Percentiles rank a stretch among this genome's conserved stretches.
phyloP scores from a whole-genome alignment of 2,329 filamentous ascomycete species.

The Aspergillus alliaceus region DNA sequence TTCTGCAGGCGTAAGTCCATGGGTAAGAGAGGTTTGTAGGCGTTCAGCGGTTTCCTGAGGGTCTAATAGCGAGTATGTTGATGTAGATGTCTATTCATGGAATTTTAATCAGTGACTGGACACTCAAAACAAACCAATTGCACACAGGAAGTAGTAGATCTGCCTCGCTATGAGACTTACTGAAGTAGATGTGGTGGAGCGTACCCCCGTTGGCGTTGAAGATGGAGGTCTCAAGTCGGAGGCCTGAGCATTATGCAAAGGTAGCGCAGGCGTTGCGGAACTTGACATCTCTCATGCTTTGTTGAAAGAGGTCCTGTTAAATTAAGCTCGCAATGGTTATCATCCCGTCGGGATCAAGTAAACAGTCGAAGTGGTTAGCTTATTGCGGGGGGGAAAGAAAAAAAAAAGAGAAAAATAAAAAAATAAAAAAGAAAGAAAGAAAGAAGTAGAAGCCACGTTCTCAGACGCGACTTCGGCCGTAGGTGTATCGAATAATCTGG shows the following conservation, averaged over 20 bases:
- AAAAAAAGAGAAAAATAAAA: background rate
- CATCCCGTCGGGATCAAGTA: slow-evolving; percentile 25
- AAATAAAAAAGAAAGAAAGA: slow-evolving; percentile 1
- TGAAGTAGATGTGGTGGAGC: slow-evolving; percentile 30
- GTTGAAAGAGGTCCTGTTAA: slow-evolving; percentile 16
- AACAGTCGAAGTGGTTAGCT: background rate
- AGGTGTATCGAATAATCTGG: slow-evolving; percentile 19
- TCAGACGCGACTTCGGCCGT: slow-evolving; percentile 32
- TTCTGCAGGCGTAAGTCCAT: slow-evolving; percentile 78
- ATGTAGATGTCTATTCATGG: slow-evolving; percentile 40
- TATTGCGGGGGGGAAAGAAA: background rate
- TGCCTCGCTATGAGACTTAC: slow-evolving; percentile 26
- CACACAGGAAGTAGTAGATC: background rate
- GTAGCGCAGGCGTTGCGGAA: slow-evolving; percentile 58
- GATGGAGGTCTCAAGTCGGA: slow-evolving; percentile 30
- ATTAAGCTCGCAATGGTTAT: slow-evolving; percentile 20
- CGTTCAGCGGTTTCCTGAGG: slow-evolving; percentile 74
- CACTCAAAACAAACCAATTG: background rate
- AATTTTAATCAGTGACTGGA: slow-evolving; percentile 4
- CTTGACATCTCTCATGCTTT: slow-evolving; percentile 62
- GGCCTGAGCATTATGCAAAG: slow-evolving; percentile 54
- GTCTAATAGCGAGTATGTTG: slow-evolving; percentile 65
- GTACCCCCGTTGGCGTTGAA: slow-evolving; percentile 28
- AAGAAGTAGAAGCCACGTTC: slow-evolving; percentile 21
- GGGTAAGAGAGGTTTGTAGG: slow-evolving; percentile 76